Base-by-base conservation (phyloP, 2,329 filamentous ascomycete genomes). In the Aschersonia sp. region DNA sequence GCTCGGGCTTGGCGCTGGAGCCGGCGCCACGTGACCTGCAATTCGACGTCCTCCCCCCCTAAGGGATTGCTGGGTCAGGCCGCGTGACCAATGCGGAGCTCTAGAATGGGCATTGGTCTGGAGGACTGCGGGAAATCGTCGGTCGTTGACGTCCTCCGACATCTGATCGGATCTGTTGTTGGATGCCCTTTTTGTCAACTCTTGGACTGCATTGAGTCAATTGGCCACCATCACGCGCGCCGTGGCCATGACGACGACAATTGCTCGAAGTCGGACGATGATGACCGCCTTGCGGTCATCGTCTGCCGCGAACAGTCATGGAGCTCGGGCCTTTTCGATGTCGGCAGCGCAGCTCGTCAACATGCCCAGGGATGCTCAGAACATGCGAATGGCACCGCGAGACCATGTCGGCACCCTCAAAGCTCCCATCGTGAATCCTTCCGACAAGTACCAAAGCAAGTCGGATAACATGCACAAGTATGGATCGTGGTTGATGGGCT, bases 401-500 rank as follows among this genome's bases (percentile, higher is more conserved):
- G 68, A 72, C 52, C 67, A 69, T 41, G 58, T 71, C 50, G 80
- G 79, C 56, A 74, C 78, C 55, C 78, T 95, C 54, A 79, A 85
- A 61, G 84, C 73, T 29, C 84, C 88, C 49, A 71, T 94, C 58
- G 77, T 95, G 59, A 95, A 97, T 69, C 89, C 90, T 37, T 78
- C 86, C 66, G 92, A 97, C 75, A 94, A 92, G 69, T 94, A 88
- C 69, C 75, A 83, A 64, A 82, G 85, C 62, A 92, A 90, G 71
- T 79, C 85, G 56, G 85, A 94, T 55, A 77, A 83, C 62, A 74
- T 97, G 62, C 92, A 98, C 74, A 84, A 81, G 60, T 98, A 98
- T 63, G 92, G 92, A 60, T 81, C 94, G 62, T 98, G 95, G 77
- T 72, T 98, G 60, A 90, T 98, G 79, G 89, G 88, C 56, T 94